Evolutionary conservation across 495 filamentous ascomycete genomes (phyloP).

Genomic region (Ramalina intermedia): DNA sequence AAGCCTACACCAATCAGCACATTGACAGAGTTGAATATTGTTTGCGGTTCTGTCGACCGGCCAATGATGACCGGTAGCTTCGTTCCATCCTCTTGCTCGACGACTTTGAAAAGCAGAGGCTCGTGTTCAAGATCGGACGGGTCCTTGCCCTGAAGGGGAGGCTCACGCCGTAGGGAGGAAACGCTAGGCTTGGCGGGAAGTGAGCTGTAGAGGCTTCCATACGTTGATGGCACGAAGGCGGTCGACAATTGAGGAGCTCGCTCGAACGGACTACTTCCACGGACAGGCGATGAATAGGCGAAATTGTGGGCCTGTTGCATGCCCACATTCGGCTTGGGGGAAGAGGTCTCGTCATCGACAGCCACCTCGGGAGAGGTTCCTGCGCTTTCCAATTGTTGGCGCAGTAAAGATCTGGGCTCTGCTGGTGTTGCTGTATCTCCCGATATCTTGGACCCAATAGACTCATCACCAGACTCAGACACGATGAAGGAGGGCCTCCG

Average conservation of each 20-base stretch:
- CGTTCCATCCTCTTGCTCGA: slow-evolving; percentile 75
- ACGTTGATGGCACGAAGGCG: slow-evolving; percentile 47
- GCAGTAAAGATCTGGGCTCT: slow-evolving; percentile 29
- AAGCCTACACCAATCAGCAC: slow-evolving; percentile 86
- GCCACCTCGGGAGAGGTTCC: slow-evolving; percentile 5
- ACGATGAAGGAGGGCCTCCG: slow-evolving; percentile 57
- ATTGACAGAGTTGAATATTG: slow-evolving; percentile 93
- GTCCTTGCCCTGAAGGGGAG: slow-evolving; percentile 37
- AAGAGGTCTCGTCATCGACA: slow-evolving; percentile 14
- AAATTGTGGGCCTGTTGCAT: neutral
- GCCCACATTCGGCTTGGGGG: slow-evolving; percentile 15
- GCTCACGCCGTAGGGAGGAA: slow-evolving; percentile 52
- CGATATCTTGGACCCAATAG: slow-evolving; percentile 6
- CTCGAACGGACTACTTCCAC: slow-evolving; percentile 38
- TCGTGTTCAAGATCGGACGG: slow-evolving; percentile 51
- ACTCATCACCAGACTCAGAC: slow-evolving; percentile 33
- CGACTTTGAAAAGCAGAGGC: slow-evolving; percentile 70
- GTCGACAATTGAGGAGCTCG: slow-evolving; percentile 50
- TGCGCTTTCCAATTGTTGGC: slow-evolving; percentile 26
- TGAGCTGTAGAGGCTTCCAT: slow-evolving; percentile 67
- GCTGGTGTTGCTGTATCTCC: slow-evolving; percentile 18
- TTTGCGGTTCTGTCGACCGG: slow-evolving; percentile 87
- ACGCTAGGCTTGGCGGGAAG: slow-evolving; percentile 53
- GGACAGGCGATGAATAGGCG: neutral
- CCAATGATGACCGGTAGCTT: slow-evolving; percentile 70